Conservation (phyloP, 306 rosid genomes). For the Purshia tridentata region DNA sequence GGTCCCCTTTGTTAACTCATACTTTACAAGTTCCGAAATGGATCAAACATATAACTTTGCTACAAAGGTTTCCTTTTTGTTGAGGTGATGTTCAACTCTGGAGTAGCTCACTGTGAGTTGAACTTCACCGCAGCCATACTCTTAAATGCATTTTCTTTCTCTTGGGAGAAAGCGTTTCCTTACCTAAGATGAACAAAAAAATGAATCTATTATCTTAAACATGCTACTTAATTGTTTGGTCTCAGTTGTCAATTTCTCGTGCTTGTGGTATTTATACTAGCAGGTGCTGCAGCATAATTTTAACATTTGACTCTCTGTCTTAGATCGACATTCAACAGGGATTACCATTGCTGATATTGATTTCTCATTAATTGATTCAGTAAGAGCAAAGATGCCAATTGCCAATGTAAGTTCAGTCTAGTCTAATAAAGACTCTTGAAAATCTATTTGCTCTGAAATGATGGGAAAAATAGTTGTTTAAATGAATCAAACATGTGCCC, state of each 20-base stretch:
- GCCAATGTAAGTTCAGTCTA: conserved; percentile 47
- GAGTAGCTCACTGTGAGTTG: background rate
- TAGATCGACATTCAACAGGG: conserved; percentile 84
- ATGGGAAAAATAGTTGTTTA: background rate
- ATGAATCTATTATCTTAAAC: background rate
- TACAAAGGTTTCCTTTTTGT: background rate
- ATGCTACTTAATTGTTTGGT: background rate
- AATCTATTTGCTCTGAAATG: background rate
- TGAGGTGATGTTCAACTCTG: background rate
- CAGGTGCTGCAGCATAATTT: conserved; percentile 10
- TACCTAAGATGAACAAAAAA: background rate
- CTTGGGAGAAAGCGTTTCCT: background rate
- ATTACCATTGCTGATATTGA: conserved; percentile 82
- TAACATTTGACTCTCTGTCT: conserved; percentile 24
- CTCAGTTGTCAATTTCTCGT: background rate
- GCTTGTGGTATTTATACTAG: background rate
- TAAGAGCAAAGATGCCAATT: conserved; percentile 85
- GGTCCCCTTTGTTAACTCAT: background rate
- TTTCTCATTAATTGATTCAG: conserved; percentile 64
- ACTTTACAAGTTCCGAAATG: background rate
- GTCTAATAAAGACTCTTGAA: background rate
- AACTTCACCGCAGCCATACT: background rate
- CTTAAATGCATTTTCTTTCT: background rate
- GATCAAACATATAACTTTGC: background rate
- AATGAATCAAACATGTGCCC: background rate